Evolutionary conservation across 2,329 filamentous ascomycete species (phyloP), one percentile per base, ranked within the genome.

Genomic region (Penicillium sp.): DNA sequence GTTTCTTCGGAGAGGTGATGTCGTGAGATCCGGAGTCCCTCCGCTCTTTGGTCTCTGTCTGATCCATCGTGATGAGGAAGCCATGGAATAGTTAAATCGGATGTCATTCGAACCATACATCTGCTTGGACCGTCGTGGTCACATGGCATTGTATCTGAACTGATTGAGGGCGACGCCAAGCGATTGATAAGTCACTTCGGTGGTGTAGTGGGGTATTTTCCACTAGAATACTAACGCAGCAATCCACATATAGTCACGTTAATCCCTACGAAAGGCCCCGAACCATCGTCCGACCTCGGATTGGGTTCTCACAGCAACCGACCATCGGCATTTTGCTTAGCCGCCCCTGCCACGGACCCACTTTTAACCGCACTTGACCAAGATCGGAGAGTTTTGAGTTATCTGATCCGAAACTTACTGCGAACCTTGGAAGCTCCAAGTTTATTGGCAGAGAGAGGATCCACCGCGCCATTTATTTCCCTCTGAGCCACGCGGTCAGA

Each of bases 1-100:
- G 38, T 25, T 63, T 37, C 5, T 60, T 47, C 21, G 46, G 32
- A 27, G 40, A 37, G 38, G 54, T 49, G 15, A 50, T 51, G n/a
- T 60, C 45, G 25, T 54, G 42, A 16, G 49, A 60, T 18, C 46
- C 40, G 5, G 52, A 54, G 13, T 49, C 50, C 45, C 42, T 51
- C 25, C 34, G 40, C 10, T 49, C 46, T 40, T 21, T 21, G 6
- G 18, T 34, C 12, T 25, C 37, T 34, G 16, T 2, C 23, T 40
- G 50, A 32, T 27, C 34, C 50, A 47, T 52, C 15, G 29, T 9
- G 15, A 29, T 1, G 8, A 29, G 12, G 21, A 27, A 34, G 48
- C 31, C 39, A 29, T 37, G 48, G 29, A 29, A 25, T 4, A 10
- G 15, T 23, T 18, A 6, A 25, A 35, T 37, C 12, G 31, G 7